Evolutionary conservation across 2,329 filamentous ascomycete species (phyloP).

Genomic region (Paraphaeosphaeria minitans): DNA sequence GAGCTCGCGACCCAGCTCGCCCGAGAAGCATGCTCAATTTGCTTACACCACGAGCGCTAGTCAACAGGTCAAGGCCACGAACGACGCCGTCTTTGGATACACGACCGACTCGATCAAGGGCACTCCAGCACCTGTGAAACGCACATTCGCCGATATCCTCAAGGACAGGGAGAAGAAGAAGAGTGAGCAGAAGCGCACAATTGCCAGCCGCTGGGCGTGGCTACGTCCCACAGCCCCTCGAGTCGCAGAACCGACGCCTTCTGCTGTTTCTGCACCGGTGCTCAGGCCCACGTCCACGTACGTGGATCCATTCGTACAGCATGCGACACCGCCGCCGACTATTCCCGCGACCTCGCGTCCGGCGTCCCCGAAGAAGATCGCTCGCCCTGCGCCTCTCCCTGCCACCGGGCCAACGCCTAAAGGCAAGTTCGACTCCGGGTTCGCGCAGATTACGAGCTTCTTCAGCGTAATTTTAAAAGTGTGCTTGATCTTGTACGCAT

Average conservation of each 20-base stretch:
- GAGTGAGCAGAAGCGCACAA: slow-evolving; percentile 14
- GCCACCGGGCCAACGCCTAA: not conserved
- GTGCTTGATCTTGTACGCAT: slow-evolving; percentile 26
- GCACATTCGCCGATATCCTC: slow-evolving; percentile 7
- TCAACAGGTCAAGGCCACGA: slow-evolving; percentile 3
- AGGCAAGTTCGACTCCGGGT: slow-evolving; percentile 30
- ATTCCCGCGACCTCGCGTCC: slow-evolving; percentile 18
- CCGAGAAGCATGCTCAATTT: slow-evolving; percentile 29
- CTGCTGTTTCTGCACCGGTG: slow-evolving; percentile 4
- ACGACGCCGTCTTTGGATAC: slow-evolving; percentile 31
- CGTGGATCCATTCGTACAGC: slow-evolving; percentile 24
- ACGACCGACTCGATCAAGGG: slow-evolving; percentile 19
- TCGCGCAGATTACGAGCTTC: slow-evolving; percentile 27
- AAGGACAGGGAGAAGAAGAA: slow-evolving; percentile 15
- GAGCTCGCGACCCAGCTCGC: slow-evolving; percentile 26
- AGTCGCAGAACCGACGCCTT: slow-evolving; percentile 21
- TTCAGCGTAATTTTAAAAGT: slow-evolving; percentile 24
- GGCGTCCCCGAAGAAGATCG: slow-evolving; percentile 19
- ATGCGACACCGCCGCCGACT: slow-evolving; percentile 15
- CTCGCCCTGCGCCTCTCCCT: not conserved
- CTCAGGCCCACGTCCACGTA: slow-evolving; percentile 15
- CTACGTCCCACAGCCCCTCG: slow-evolving; percentile 23
- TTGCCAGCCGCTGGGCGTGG: slow-evolving; percentile 33
- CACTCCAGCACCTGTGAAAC: slow-evolving; percentile 15
- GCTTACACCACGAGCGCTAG: slow-evolving; percentile 27